phyloP scores from a whole-genome alignment of 2,329 filamentous ascomycete species.

The Diaporthe amygdali region DNA sequence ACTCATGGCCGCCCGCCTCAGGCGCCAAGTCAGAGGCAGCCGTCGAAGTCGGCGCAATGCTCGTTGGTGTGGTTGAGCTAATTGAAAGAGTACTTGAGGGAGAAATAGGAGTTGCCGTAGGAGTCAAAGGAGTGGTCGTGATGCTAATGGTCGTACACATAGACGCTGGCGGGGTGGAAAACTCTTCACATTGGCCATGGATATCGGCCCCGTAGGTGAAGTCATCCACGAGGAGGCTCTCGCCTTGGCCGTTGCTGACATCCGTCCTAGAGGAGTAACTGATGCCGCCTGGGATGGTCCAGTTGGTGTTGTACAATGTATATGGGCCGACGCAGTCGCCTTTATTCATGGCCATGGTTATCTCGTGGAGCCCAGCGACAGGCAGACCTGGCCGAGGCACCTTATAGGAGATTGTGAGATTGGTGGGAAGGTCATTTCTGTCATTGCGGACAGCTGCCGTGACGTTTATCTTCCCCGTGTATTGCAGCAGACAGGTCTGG shows the following conservation, averaged over 20 bases:
- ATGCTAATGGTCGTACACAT: not conserved
- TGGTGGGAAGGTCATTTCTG: not conserved
- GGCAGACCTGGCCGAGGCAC: slow-evolving; percentile 13
- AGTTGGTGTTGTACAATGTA: slow-evolving; percentile 15
- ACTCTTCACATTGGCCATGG: slow-evolving; percentile 11
- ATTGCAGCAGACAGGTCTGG: slow-evolving; percentile 55
- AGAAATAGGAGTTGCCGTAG: not conserved
- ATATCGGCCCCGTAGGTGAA: slow-evolving; percentile 20
- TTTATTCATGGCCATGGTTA: slow-evolving; percentile 16
- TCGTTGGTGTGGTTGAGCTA: not conserved
- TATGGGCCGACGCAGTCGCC: slow-evolving; percentile 18
- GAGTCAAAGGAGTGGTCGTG: not conserved
- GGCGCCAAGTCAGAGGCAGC: not conserved
- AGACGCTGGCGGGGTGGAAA: not conserved
- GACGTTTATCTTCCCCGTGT: slow-evolving; percentile 44
- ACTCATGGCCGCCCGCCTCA: not conserved
- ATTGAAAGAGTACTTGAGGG: not conserved
- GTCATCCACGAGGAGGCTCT: not conserved
- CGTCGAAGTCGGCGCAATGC: not conserved
- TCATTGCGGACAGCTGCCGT: slow-evolving; percentile 34
- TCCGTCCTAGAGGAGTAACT: slow-evolving; percentile 19
- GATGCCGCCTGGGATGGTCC: slow-evolving; percentile 20
- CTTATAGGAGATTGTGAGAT: slow-evolving; percentile 18
- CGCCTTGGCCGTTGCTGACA: slow-evolving; percentile 16
- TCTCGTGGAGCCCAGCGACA: slow-evolving; percentile 21